A percentile compares a stretch with the other conserved stretches of the same genome.
These are phyloP conservation scores for Myxozyma vanderwaltii DNA, from an alignment of 805 yeast genomes.

Conservation along the genomic window DNA sequence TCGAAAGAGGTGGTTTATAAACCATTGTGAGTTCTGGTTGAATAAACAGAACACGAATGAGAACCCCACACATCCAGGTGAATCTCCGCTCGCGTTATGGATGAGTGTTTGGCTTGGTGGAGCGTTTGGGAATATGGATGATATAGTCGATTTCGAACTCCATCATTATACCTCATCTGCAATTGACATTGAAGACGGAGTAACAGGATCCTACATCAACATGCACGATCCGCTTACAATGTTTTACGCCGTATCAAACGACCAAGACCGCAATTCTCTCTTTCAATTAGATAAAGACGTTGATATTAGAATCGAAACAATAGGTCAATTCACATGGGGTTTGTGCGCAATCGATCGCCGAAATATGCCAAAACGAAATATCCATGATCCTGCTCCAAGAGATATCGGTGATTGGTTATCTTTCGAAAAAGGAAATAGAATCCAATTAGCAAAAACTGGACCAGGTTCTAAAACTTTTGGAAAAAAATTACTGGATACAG, in stretches of 20 bases:
- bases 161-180: conserved; percentile 10
- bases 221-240: conserved; percentile 48
- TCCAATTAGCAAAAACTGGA: conserved; percentile 34
- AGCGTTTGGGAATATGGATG: conserved; percentile 36
- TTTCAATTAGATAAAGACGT: conserved; percentile 27
- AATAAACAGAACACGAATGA: background rate
- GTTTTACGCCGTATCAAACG: conserved; percentile 39
- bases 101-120: conserved; percentile 41
- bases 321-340: conserved; percentile 47
- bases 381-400: conserved; percentile 21
- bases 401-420: conserved; percentile 37
- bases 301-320: conserved; percentile 46
- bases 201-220: conserved; percentile 28
- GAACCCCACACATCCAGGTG: conserved; percentile 15
- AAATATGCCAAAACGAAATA: conserved; percentile 35
- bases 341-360: conserved; percentile 44
- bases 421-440: conserved; percentile 35
- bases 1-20: conserved; percentile 22
- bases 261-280: conserved; percentile 11
- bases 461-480: conserved; percentile 36
- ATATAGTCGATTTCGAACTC: conserved; percentile 18
- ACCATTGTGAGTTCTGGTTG: conserved; percentile 20
- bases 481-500: conserved; percentile 26
- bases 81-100: conserved; percentile 44
- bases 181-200: conserved; percentile 22